Evolutionary conservation across 345 rosid genomes (phyloP), one percentile per base, ranked within the genome.

Genomic region (Anastatica hierochuntica): DNA sequence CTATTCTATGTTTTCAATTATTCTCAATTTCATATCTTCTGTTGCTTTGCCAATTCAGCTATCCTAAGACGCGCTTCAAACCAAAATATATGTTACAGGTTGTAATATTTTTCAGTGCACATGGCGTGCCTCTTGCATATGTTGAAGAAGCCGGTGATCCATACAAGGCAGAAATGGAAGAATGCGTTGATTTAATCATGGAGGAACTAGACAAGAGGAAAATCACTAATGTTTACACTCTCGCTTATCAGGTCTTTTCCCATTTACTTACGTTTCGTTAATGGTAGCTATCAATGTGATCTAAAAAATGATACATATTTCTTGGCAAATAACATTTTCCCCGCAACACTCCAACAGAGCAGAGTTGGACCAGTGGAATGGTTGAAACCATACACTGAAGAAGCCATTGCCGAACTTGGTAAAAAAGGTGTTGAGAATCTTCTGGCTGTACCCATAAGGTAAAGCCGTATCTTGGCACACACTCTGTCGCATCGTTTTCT

Each of bases 101-200:
- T 63, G 77, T 84, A 68, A 87, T 92, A 77, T 92, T 84, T 76
- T 92, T 92, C 76, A 92, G 96, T 71, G 98, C 98, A 16, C 98
- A 92, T 60, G 98, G 98, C 38, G 98, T 90, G 76, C 98, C 98
- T 31, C 89, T 90, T 66, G 98, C 98, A 48, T 90, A 90, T 57
- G 98, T 90, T 48, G 95, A 90, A 77, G 94, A 84, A 77, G 96
- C 98, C 23, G 98, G 98, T 51, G 98, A 90, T 70, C 98, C 98
- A 8, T 90, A 90, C 81, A 87, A 87, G 79, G 96, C 98, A 40
- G 98, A 90, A 74, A 90, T 90, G 98, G 98, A 90, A 65, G 96
- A 90, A 67, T 90, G 98, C 43, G 84, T 92, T 53, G 96, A 92
- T 69, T 73, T 92, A 63, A 92, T 92, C 54, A 87, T 92, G 74